phyloP scores from a whole-genome alignment of 1,284 basidiomycete genomes.

The Meira miltonrushii region DNA sequence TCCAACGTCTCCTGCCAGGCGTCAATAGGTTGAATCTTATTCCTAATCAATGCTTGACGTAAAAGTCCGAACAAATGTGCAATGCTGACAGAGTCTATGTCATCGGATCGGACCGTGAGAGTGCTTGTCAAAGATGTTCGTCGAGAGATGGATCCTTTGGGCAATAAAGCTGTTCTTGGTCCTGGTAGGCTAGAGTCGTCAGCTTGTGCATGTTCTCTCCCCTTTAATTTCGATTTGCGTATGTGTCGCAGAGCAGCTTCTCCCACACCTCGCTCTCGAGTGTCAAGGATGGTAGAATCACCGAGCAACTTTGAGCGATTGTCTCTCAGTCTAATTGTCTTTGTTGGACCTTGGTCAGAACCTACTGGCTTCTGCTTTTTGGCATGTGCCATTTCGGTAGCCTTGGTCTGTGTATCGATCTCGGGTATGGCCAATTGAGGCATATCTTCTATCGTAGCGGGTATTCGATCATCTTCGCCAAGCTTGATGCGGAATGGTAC shows the following conservation, averaged over 20 bases:
- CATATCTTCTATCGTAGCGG: conserved; percentile 55
- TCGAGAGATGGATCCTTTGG: too few species aligned
- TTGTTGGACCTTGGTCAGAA: too few species aligned
- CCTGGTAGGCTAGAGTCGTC: too few species aligned
- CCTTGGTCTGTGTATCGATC: too few species aligned
- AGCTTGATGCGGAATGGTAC: conserved; percentile 41
- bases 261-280: conserved; percentile 13
- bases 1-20: conserved; percentile 42
- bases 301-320: neutral
- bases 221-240: conserved; percentile 13
- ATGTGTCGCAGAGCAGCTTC: conserved; percentile 18
- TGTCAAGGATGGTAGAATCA: conserved; percentile 7
- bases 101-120: neutral
- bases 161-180: too few species aligned
- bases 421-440: conserved; percentile 56
- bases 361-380: too few species aligned
- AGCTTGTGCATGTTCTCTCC: neutral
- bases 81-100: conserved; percentile 16
- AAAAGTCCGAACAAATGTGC: conserved; percentile 41
- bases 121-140: too few species aligned
- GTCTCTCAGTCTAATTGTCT: neutral
- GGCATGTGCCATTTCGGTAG: too few species aligned
- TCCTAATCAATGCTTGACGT: conserved; percentile 23
- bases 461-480: conserved; percentile 29
- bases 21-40: too few species aligned